phyloP scores from a whole-genome alignment of 768 basidiomycete species.

The Trametes sanguinea region DNA sequence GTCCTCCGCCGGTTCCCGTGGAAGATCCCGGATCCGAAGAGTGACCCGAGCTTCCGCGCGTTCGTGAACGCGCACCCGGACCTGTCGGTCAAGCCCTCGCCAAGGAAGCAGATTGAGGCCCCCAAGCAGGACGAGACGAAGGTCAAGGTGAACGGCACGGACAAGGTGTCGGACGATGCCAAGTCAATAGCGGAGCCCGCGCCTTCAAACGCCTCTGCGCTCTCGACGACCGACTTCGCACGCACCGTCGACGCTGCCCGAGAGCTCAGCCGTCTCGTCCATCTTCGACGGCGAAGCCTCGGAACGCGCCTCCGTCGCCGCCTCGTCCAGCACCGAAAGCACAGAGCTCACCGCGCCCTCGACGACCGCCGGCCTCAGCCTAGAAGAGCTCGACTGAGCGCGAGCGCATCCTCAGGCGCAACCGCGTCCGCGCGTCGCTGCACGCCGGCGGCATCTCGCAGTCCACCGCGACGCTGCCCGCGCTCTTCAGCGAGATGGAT shows the following conservation, averaged over 20 bases:
- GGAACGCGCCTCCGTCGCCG: constrained; percentile 15
- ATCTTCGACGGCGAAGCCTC: constrained; percentile 16
- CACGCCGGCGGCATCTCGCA: constrained; percentile 23
- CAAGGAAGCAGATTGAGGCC: constrained; percentile 16
- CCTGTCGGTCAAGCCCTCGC: constrained; percentile 47
- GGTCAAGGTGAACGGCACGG: neutral
- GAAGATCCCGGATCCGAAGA: constrained; percentile 96
- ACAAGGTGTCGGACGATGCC: constrained; percentile 1
- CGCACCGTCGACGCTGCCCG: constrained; percentile 21
- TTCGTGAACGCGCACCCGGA: constrained; percentile 95
- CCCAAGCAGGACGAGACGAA: constrained; percentile 3
- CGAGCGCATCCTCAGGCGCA: constrained; percentile 20
- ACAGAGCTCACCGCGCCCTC: constrained; percentile 27
- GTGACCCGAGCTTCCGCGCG: constrained; percentile 86
- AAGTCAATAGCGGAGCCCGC: neutral
- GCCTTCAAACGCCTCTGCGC: constrained; percentile 1
- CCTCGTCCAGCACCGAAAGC: constrained; percentile 16
- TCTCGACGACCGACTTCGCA: constrained; percentile 19
- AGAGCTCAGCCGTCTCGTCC: constrained; percentile 19
- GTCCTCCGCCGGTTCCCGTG: constrained; percentile 95
- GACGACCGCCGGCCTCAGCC: constrained; percentile 9
- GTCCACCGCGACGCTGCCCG: constrained; percentile 41
- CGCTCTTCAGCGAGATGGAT: constrained; percentile 22
- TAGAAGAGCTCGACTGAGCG: constrained; percentile 16
- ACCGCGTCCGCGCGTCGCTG: constrained; percentile 23